Percentiles rank a stretch among this genome's conserved stretches.
Conservation (phyloP, 2,329 filamentous ascomycete genomes). For the Ceratocystis eucalypticola region DNA sequence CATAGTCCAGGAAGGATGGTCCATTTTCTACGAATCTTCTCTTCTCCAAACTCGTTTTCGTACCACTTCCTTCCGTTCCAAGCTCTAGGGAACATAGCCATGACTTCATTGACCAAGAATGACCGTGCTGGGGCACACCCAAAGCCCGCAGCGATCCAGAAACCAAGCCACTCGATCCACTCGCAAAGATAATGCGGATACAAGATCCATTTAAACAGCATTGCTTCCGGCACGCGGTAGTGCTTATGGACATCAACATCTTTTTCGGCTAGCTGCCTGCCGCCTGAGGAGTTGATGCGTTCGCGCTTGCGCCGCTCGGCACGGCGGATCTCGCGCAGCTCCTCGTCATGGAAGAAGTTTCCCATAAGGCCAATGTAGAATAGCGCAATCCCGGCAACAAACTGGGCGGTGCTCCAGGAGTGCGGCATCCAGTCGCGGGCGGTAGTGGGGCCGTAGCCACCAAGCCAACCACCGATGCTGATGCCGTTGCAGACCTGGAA, state of each 20-base stretch:
- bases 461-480: constrained; percentile 67
- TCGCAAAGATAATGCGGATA: constrained; percentile 94
- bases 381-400: constrained; percentile 52
- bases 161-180: constrained; percentile 92
- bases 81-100: constrained; percentile 82
- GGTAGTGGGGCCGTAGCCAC: constrained; percentile 61
- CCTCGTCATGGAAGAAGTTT: constrained; percentile 84
- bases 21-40: constrained; percentile 61
- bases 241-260: constrained; percentile 53
- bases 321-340: constrained; percentile 73
- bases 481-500: constrained; percentile 77
- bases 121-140: constrained; percentile 59
- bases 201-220: constrained; percentile 68
- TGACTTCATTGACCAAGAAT: constrained; percentile 75
- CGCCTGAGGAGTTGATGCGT: constrained; percentile 18
- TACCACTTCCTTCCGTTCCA: constrained; percentile 78
- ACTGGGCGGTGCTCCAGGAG: constrained; percentile 31
- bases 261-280: constrained; percentile 25
- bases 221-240: constrained; percentile 73
- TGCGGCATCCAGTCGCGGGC: constrained; percentile 34
- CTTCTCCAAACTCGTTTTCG: constrained; percentile 69
- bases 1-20: constrained; percentile 50
- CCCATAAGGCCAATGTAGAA: constrained; percentile 64
- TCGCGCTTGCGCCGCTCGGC: constrained; percentile 46
- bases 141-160: constrained; percentile 60